A percentile compares a stretch with the other conserved stretches of the same genome.
phyloP scores from a whole-genome alignment of 1,139 yeast genomes.

The Magnusiomyces magnusii region DNA sequence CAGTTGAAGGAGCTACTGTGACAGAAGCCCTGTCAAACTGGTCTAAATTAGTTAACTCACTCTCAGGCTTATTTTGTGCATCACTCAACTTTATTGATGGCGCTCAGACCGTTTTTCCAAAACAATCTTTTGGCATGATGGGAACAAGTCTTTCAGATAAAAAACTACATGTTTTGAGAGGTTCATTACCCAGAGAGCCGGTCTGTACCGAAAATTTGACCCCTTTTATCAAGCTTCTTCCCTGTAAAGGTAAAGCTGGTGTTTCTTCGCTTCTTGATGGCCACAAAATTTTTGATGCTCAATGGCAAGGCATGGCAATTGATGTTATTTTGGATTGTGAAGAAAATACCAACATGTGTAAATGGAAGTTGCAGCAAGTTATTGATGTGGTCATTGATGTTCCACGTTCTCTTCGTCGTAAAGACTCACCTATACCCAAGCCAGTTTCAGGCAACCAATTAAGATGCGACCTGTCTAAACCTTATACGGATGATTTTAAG shows the following conservation, averaged over 20 bases:
- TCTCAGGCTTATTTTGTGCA: constrained; percentile 94
- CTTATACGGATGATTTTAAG: constrained; percentile 47
- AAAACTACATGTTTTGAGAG: constrained; percentile 54
- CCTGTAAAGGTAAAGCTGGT: constrained; percentile 92
- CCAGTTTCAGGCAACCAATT: constrained; percentile 64
- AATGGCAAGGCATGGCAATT: constrained; percentile 91
- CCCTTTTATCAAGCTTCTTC: constrained; percentile 82
- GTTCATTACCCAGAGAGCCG: constrained; percentile 92
- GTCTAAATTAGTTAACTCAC: constrained; percentile 61
- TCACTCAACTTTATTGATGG: constrained; percentile 83
- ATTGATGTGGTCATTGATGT: constrained; percentile 71
- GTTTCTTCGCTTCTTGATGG: constrained; percentile 82
- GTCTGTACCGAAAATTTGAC: constrained; percentile 96
- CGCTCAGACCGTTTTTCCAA: constrained; percentile 70
- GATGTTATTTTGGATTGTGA: constrained; percentile 61
- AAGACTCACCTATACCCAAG: constrained; percentile 66
- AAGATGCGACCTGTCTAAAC: constrained; percentile 61
- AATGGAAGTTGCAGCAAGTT: constrained; percentile 55
- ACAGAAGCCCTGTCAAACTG: constrained; percentile 57
- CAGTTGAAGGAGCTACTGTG: constrained; percentile 55
- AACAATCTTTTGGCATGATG: constrained; percentile 36
- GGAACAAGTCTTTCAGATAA: constrained; percentile 21
- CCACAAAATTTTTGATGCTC: constrained; percentile 89
- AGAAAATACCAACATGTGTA: constrained; percentile 36
- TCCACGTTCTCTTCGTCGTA: constrained; percentile 55